Percentiles rank a stretch among this genome's conserved stretches.
These are phyloP conservation scores for Prunus armeniaca DNA, from an alignment of 306 rosid genomes.

Conservation along the genomic window DNA sequence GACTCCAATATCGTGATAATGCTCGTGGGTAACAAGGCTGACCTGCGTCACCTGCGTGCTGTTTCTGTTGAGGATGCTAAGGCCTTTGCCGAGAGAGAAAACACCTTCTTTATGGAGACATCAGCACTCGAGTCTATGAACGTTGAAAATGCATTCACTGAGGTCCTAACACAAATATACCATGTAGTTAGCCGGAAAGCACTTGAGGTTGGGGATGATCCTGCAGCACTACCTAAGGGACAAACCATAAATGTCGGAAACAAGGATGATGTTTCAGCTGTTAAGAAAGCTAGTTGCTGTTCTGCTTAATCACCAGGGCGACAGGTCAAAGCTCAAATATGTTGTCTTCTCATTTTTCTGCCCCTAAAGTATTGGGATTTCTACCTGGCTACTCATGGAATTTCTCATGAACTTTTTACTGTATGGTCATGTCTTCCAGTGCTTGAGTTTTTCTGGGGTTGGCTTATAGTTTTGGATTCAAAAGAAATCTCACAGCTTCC, in stretches of 20 bases:
- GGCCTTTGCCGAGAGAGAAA: constrained; percentile 52
- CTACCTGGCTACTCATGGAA: not conserved
- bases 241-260: constrained; percentile 46
- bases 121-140: constrained; percentile 59
- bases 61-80: constrained; percentile 50
- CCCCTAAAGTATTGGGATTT: not conserved
- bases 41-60: constrained; percentile 50
- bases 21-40: constrained; percentile 60
- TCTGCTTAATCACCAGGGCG: constrained; percentile 29
- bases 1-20: constrained; percentile 54
- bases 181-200: constrained; percentile 50
- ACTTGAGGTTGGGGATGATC: constrained; percentile 49
- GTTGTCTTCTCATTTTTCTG: not conserved
- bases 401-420: not conserved
- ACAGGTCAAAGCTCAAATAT: not conserved
- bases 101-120: constrained; percentile 53
- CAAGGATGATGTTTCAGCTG: constrained; percentile 61
- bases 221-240: constrained; percentile 50
- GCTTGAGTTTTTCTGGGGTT: constrained; percentile 8
- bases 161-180: constrained; percentile 50
- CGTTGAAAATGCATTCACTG: constrained; percentile 55
- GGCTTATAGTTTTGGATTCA: constrained; percentile 7
- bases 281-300: constrained; percentile 54
- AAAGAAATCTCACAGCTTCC: not conserved
- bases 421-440: not conserved